phyloP scores from a whole-genome alignment of 305 asterid genomes.

The Solanum hybrid region DNA sequence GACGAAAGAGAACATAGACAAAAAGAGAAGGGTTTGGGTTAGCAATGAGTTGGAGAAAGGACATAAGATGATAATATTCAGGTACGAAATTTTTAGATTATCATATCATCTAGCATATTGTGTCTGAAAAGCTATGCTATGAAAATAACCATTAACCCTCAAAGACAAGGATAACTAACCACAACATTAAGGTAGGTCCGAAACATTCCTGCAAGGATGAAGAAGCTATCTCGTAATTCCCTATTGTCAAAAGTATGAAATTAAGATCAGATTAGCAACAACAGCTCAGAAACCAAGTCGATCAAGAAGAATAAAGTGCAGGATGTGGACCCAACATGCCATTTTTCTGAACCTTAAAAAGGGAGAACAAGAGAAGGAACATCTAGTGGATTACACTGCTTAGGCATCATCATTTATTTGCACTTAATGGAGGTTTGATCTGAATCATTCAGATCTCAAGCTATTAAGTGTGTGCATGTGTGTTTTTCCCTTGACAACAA shows the following conservation, averaged over 20 bases:
- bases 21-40: background rate
- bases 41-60: background rate
- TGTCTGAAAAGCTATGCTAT: background rate
- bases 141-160: slow-evolving; percentile 4
- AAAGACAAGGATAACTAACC: slow-evolving; percentile 40
- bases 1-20: background rate
- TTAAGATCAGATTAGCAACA: background rate
- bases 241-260: slow-evolving; percentile 31
- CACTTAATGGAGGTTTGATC: background rate
- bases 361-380: background rate
- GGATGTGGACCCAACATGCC: background rate
- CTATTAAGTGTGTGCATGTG: background rate
- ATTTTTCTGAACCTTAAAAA: background rate
- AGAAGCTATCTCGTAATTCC: slow-evolving; percentile 67
- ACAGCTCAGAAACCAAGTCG: background rate
- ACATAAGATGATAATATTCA: background rate
- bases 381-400: background rate
- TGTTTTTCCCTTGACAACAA: background rate
- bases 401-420: background rate
- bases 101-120: background rate
- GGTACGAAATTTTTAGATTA: background rate
- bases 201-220: slow-evolving; percentile 81
- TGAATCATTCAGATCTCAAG: background rate
- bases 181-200: slow-evolving; percentile 81
- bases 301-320: background rate